Evolutionary conservation across 306 rosid species (phyloP).

Genomic region (Cucurbita argyrosperma): DNA sequence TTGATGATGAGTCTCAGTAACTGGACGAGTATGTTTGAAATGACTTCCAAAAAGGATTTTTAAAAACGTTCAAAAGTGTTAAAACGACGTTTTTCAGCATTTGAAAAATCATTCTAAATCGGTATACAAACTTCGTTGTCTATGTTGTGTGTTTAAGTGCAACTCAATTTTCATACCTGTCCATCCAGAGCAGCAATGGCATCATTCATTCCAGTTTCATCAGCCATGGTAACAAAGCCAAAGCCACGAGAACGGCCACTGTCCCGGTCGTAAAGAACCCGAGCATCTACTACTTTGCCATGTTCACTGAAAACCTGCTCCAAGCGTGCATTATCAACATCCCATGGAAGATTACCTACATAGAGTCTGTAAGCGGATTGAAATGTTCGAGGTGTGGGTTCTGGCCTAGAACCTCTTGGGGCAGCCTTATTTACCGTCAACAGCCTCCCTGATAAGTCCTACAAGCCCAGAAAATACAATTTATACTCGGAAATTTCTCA

Average conservation of each 20-base stretch:
- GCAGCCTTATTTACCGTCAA: constrained; percentile 90
- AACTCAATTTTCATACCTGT: constrained; percentile 39
- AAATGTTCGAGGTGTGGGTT: constrained; percentile 39
- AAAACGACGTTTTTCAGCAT: too few relatives aligned
- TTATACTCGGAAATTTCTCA: background rate
- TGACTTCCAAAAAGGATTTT: too few relatives aligned
- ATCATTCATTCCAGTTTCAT: constrained; percentile 57
- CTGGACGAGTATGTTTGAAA: too few relatives aligned
- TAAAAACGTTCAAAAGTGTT: too few relatives aligned
- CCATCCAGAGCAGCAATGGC: constrained; percentile 94
- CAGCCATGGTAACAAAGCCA: constrained; percentile 77
- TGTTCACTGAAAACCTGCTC: constrained; percentile 67
- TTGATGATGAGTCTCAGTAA: background rate
- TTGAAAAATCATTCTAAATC: too few relatives aligned
- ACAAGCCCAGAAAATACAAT: background rate
- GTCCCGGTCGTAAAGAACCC: constrained; percentile 69
- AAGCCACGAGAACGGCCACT: constrained; percentile 95
- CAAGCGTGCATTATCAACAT: constrained; percentile 49
- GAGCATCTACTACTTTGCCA: constrained; percentile 61
- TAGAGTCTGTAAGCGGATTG: constrained; percentile 38
- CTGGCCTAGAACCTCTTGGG: constrained; percentile 59
- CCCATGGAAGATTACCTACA: constrained; percentile 89
- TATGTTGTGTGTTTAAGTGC: too few relatives aligned
- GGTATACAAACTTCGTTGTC: too few relatives aligned
- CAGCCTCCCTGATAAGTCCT: constrained; percentile 67